phyloP scores from a whole-genome alignment of 192 early-diverging fungal genomes.

The Chytriomyces hyalinus region DNA sequence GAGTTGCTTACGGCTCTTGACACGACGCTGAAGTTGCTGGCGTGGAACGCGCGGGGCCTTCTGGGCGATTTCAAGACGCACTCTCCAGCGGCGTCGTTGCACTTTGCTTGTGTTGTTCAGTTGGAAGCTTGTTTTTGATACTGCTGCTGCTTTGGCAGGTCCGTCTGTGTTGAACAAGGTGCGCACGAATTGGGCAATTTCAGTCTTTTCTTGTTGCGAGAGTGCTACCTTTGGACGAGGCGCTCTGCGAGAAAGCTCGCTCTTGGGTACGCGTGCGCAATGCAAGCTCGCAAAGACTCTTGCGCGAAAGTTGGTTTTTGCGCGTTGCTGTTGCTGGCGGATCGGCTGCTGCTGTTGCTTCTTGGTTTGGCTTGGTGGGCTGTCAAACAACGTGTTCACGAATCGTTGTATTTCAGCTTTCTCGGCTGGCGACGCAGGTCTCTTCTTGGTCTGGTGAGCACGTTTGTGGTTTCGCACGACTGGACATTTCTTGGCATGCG shows the following conservation, averaged over 20 bases:
- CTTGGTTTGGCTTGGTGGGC: not conserved
- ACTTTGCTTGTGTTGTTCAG: not conserved
- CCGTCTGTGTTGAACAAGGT: not conserved
- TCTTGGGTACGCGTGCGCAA: not conserved
- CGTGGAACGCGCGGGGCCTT: not conserved
- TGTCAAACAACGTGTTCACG: not conserved
- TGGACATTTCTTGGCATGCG: not conserved
- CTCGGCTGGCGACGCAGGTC: not conserved
- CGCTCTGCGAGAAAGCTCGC: not conserved
- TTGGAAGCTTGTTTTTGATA: not conserved
- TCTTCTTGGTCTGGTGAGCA: not conserved
- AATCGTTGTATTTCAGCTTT: not conserved
- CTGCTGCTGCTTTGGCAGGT: not conserved
- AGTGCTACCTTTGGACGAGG: not conserved
- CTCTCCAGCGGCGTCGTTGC: not conserved
- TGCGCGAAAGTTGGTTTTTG: not conserved
- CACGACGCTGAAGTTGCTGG: not conserved
- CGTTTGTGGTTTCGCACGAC: not conserved
- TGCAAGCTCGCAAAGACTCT: not conserved
- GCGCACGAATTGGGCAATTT: not conserved
- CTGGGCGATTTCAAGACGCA: not conserved
- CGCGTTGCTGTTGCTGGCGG: not conserved
- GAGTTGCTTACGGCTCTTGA: not conserved
- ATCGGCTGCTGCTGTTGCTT: not conserved
- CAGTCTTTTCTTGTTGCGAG: not conserved